Base-by-base conservation (phyloP, 192 early-diverging fungal species). In the Linnemannia schmuckeri region DNA sequence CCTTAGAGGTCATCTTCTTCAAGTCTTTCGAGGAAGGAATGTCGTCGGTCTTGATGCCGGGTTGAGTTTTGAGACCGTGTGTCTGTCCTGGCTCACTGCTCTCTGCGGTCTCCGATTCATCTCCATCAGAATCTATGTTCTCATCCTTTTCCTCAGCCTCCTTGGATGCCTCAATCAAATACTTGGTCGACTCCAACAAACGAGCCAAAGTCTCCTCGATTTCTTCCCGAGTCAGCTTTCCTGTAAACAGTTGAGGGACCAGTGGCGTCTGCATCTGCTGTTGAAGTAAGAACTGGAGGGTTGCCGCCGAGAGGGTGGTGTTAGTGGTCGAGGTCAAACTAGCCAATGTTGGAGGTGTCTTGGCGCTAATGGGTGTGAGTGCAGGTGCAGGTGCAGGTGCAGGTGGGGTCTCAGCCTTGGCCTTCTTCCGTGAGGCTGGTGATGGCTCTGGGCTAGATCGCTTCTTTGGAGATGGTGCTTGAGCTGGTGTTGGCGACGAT, bases 1-100 rank as follows among this genome's bases (percentile, higher is more conserved):
- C 95, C 88, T 94, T 96, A 10, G 94, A 92, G 22, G 93, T 88
- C 88, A 97, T 88, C 41, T 89, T 89, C 72, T 93, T 94, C 77
- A 93, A 72, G 61, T 94, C 92, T 30, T 89, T 73, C 0, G 78
- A 74, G 8, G 84, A 86, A 10, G 84, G 84, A 44, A 86, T 86
- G 42, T 86, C 84, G 35, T 86, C 82, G 33, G 81, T 80, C 57
- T 87, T 86, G 69, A 86, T 86, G 2, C 84, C 84, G 7, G 84
- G 84, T 37, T 86, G 84, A 20, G 84, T 81, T 49, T 86, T 86
- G 27, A 86, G 75, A 24, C 84, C 84, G 57, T 81, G 75, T 13
- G 79, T 80, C 55, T 76, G 78, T 17, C 73, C 70, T 30, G 74
- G 38, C 63, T 77, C 40, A 10, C 6, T 40, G 24, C 54, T 33